These are phyloP conservation scores for Wickerhamomyces alni DNA, from an alignment of 805 yeast genomes.

Conservation along the genomic window DNA sequence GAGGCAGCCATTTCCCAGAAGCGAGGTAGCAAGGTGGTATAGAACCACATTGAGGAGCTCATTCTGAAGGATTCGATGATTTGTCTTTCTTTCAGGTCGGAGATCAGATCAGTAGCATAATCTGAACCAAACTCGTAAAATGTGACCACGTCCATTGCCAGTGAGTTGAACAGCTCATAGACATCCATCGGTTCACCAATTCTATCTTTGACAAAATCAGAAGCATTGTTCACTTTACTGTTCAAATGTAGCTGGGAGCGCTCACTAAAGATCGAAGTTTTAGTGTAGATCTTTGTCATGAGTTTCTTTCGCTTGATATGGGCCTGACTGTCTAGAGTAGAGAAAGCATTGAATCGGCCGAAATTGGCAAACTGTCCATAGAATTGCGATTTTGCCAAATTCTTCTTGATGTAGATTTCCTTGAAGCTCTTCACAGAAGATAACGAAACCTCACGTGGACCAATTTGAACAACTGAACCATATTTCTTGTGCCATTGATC, in stretches of 20 bases:
- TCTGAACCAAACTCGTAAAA: conserved; percentile 51
- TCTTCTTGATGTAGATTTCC: conserved; percentile 50
- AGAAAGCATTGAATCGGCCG: conserved; percentile 53
- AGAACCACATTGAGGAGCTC: conserved; percentile 57
- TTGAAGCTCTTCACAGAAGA: conserved; percentile 43
- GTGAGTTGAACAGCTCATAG: conserved; percentile 55
- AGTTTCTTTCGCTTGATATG: conserved; percentile 40
- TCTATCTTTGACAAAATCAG: conserved; percentile 10
- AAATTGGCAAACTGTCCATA: conserved; percentile 57
- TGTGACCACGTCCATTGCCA: conserved; percentile 68
- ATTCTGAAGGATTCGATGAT: conserved; percentile 39
- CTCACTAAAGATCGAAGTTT: conserved; percentile 30
- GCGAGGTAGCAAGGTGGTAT: conserved; percentile 55
- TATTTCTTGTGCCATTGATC: conserved; percentile 46
- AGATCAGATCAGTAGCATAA: conserved; percentile 39
- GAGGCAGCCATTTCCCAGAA: conserved; percentile 47
- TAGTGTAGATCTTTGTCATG: conserved; percentile 39
- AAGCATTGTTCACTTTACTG: conserved; percentile 26
- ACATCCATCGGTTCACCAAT: conserved; percentile 39
- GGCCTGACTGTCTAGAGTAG: conserved; percentile 40
- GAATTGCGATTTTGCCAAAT: conserved; percentile 48
- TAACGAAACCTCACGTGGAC: conserved; percentile 58
- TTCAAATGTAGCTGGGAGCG: conserved; percentile 29
- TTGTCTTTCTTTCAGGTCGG: conserved; percentile 32
- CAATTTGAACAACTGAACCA: conserved; percentile 57